phyloP scores from a whole-genome alignment of 2,329 filamentous ascomycete genomes.

The Ophiosphaerella narmari region DNA sequence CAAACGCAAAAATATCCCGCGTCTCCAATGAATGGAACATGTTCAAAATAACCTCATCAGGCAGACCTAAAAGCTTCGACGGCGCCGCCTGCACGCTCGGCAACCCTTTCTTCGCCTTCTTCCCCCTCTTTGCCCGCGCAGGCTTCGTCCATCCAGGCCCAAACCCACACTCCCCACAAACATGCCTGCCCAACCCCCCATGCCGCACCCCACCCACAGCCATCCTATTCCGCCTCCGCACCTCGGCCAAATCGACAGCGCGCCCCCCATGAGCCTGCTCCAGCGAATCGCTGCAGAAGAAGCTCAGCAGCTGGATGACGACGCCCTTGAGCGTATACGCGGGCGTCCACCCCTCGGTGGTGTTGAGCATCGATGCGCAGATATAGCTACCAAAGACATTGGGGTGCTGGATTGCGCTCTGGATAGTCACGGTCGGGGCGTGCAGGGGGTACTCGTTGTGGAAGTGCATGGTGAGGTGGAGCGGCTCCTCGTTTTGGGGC shows the following conservation, averaged over 20 bases:
- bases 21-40: conserved; percentile 27
- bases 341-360: conserved; percentile 51
- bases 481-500: conserved; percentile 43
- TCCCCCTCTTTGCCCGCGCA: neutral
- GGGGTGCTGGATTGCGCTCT: conserved; percentile 51
- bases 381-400: conserved; percentile 54
- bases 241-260: conserved; percentile 27
- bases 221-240: neutral
- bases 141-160: neutral
- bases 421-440: conserved; percentile 49
- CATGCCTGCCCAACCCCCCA: too few species aligned
- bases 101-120: neutral
- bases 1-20: conserved; percentile 45
- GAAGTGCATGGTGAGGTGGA: conserved; percentile 54
- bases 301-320: conserved; percentile 58
- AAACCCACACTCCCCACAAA: neutral
- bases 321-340: conserved; percentile 58
- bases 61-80: conserved; percentile 37
- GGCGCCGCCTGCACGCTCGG: neutral
- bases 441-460: conserved; percentile 44
- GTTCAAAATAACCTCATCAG: conserved; percentile 50
- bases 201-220: too few species aligned
- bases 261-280: conserved; percentile 47
- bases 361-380: conserved; percentile 55
- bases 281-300: conserved; percentile 55